phyloP scores from a whole-genome alignment of 257 asterid genomes.

The Solanum tarijense region DNA sequence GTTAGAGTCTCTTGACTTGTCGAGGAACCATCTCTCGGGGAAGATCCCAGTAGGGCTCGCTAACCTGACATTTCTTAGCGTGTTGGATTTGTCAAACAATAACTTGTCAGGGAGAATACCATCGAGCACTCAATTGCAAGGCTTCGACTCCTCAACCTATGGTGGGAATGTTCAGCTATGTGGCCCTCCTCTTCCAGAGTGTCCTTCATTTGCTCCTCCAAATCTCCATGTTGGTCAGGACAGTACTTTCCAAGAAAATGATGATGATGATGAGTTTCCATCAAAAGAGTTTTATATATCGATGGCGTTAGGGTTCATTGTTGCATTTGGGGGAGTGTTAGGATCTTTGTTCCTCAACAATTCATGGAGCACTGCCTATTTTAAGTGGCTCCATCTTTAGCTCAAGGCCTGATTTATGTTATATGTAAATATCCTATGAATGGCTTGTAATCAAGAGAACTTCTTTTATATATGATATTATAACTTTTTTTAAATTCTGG shows the following conservation, averaged over 20 bases:
- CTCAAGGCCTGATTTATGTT: neutral
- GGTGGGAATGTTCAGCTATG: conserved; percentile 16
- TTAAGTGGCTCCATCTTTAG: neutral
- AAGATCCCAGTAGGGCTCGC: neutral
- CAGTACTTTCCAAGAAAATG: neutral
- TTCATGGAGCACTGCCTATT: conserved; percentile 11
- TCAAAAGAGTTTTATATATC: neutral
- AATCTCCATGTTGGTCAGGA: neutral
- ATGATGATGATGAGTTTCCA: neutral
- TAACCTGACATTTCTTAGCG: neutral
- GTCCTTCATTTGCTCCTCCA: neutral
- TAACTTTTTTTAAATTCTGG: neutral
- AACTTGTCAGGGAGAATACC: conserved; percentile 22
- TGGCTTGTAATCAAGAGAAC: neutral
- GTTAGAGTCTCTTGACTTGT: conserved; percentile 10
- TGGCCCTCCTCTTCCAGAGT: conserved; percentile 11
- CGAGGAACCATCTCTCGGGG: neutral
- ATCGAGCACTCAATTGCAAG: conserved; percentile 16
- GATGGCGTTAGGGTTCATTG: conserved; percentile 6
- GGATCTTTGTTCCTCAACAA: conserved; percentile 7
- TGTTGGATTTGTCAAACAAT: conserved; percentile 25
- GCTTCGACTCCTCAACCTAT: conserved; percentile 16
- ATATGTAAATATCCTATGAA: neutral
- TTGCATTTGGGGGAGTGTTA: conserved; percentile 24
- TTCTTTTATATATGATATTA: neutral